Evolutionary conservation across 345 rosid genomes (phyloP).

Genomic region (Mallotus nudiflorus): DNA sequence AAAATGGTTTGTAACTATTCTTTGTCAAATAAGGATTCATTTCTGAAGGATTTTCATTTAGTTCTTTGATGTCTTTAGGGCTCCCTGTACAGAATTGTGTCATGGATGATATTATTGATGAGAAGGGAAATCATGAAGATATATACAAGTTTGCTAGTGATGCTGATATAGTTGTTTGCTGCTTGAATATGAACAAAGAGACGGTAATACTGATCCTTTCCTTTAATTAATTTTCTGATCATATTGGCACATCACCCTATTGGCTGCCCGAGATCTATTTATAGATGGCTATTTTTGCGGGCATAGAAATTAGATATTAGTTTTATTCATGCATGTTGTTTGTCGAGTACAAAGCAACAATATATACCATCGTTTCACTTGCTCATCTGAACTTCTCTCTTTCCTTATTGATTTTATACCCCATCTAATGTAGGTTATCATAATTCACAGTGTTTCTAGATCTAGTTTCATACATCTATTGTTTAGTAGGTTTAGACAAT

Average conservation of each 20-base stretch:
- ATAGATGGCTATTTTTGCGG: neutral
- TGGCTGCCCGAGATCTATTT: neutral
- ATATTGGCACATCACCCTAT: neutral
- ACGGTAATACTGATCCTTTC: constrained; percentile 50
- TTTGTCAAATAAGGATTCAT: neutral
- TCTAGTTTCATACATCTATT: neutral
- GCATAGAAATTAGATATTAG: neutral
- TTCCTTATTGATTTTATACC: neutral
- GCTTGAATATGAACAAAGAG: constrained; percentile 65
- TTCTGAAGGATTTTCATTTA: constrained; percentile 23
- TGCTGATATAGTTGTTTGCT: constrained; percentile 76
- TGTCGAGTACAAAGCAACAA: neutral
- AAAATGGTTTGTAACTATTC: constrained; percentile 40
- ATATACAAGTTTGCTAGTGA: constrained; percentile 61
- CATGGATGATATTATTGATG: constrained; percentile 56
- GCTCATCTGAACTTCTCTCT: neutral
- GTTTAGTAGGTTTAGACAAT: neutral
- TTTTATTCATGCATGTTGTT: neutral
- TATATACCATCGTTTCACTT: neutral
- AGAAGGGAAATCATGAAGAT: constrained; percentile 78
- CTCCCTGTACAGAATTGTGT: constrained; percentile 22
- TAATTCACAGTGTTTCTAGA: too few species aligned
- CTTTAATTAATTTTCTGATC: neutral
- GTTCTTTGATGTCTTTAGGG: constrained; percentile 29
- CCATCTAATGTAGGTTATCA: too few species aligned